These are phyloP conservation scores for Ophiostoma novo-ulmi DNA, from an alignment of 2,329 filamentous ascomycete species.

Conservation along the genomic window DNA sequence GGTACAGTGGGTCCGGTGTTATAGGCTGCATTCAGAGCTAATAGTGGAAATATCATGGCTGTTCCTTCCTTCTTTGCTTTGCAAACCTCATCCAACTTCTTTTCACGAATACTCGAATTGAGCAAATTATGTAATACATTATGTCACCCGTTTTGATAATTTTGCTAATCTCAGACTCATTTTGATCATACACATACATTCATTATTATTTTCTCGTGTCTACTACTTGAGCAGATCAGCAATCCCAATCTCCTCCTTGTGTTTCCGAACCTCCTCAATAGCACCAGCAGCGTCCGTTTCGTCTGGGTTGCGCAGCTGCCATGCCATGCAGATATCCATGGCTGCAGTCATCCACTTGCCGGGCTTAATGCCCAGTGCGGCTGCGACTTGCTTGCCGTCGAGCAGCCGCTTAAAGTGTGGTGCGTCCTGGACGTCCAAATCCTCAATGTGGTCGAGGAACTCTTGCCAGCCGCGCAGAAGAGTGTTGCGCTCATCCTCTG, in stretches of 20 bases:
- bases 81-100: not conserved
- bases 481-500: conserved; percentile 37
- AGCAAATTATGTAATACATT: not conserved
- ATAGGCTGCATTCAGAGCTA: not conserved
- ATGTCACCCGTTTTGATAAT: not conserved
- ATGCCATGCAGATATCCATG: conserved; percentile 73
- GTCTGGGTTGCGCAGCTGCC: conserved; percentile 79
- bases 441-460: conserved; percentile 52
- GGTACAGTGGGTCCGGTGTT: not conserved
- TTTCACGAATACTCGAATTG: not conserved
- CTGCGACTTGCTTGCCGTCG: conserved; percentile 68
- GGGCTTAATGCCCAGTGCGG: conserved; percentile 62
- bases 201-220: not conserved
- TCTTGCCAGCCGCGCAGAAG: conserved; percentile 49
- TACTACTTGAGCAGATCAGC: conserved; percentile 13
- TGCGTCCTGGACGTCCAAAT: conserved; percentile 53
- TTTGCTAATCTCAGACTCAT: not conserved
- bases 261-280: conserved; percentile 53
- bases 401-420: conserved; percentile 58
- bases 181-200: not conserved
- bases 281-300: conserved; percentile 54
- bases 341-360: conserved; percentile 82
- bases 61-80: not conserved
- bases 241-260: conserved; percentile 50
- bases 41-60: not conserved